phyloP scores from a whole-genome alignment of 2,329 filamentous ascomycete species.

The Gyromitra esculenta region DNA sequence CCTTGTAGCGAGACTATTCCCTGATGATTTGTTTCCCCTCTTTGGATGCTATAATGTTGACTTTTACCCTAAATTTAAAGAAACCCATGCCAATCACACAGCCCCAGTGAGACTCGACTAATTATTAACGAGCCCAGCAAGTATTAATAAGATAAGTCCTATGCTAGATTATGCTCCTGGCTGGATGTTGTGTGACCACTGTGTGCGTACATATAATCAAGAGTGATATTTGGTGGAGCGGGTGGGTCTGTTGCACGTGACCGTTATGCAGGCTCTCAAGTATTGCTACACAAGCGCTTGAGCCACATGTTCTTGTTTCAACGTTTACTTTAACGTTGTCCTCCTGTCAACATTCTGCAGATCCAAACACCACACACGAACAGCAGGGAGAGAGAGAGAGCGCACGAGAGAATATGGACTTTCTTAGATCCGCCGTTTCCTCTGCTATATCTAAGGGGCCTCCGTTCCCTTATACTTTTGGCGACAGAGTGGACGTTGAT shows the following conservation, averaged over 20 bases:
- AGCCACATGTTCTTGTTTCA: slow-evolving; percentile 34
- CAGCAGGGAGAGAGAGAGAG: slow-evolving; percentile 17
- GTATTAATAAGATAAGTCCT: neutral
- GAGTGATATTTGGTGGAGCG: slow-evolving; percentile 29
- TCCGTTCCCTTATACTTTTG: slow-evolving; percentile 90
- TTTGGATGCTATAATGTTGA: neutral
- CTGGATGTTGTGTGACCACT: neutral
- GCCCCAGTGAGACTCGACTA: neutral
- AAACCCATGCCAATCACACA: neutral
- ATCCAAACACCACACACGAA: neutral
- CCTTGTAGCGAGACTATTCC: neutral
- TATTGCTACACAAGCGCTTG: slow-evolving; percentile 27
- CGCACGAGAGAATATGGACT: slow-evolving; percentile 75
- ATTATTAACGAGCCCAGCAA: neutral
- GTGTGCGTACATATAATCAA: neutral
- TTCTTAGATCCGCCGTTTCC: slow-evolving; percentile 95
- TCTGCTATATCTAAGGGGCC: slow-evolving; percentile 96
- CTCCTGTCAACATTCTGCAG: neutral
- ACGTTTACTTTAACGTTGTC: slow-evolving; percentile 29
- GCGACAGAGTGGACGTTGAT: slow-evolving; percentile 89
- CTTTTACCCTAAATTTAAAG: neutral
- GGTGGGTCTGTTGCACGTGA: slow-evolving; percentile 26
- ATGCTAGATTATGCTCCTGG: slow-evolving; percentile 4
- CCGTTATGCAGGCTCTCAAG: slow-evolving; percentile 1
- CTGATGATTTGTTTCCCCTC: neutral